Base-by-base conservation (phyloP, 2,329 filamentous ascomycete species). In the Lachnum nothofagi region DNA sequence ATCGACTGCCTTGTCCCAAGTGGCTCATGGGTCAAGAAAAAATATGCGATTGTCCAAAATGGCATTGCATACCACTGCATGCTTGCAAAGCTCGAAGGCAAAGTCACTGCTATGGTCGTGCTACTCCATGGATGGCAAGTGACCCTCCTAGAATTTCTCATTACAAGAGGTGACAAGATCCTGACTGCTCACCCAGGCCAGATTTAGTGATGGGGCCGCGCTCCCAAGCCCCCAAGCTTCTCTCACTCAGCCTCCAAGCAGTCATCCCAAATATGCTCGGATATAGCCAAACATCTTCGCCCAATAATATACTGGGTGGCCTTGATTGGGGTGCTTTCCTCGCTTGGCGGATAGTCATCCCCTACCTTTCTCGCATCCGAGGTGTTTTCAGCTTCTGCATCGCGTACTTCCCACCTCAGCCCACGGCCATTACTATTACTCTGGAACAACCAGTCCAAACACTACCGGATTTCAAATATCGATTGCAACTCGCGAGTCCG, bases 271-370 rank as follows among this genome's bases (percentile, higher is more conserved):
- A 95, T 68, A 35, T 45, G 19, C 76, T 94, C 56, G 91, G 91
- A 57, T 96, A 91, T 66, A 88, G 87, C 27, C 77, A 80, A 53
- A 91, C 87, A 22, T 83, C 74, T 51, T 78, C 78, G 19, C 14
- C 17, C 1, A 23, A 17, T 16, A 23, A 20, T 24, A 35, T 44
- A 14, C 8, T 44, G 16, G 88, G 89, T 46, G 91, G 89, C 9
- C 91, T 95, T 70, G 91, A 95, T 70, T 96, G 91, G 87, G 91
- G 91, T 65, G 88, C 86, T 54, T 74, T 76, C 5, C 73, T 90
- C 25, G 82, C 84, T 48, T 93, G 87, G 76, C 80, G 88, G 48
- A 70, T 85, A 50, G 80, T 83, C 17, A 77, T 85, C 55, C 90
- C 82, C 78, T 74, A 88, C 61, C 88, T 87, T 0, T 70, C 81